Conservation (phyloP, 2,329 filamentous ascomycete species). For the Stagonosporopsis chrysanthemi region DNA sequence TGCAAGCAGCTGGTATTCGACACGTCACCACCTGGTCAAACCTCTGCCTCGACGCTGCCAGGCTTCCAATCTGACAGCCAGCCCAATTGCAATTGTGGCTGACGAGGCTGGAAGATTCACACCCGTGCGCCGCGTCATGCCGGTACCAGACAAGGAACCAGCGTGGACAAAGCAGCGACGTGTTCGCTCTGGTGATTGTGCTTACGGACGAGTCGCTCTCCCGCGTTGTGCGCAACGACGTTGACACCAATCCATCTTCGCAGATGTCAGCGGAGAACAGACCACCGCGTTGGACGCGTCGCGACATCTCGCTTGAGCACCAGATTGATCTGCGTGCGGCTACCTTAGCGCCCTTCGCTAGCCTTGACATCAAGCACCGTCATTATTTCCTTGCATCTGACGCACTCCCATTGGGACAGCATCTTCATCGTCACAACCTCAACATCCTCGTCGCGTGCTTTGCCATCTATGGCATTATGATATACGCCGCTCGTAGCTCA, state of each 20-base stretch:
- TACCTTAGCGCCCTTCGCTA: constrained; percentile 36
- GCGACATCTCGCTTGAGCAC: constrained; percentile 35
- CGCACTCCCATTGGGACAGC: neutral
- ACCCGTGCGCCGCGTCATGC: constrained; percentile 13
- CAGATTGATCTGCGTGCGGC: constrained; percentile 46
- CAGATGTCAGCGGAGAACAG: constrained; percentile 27
- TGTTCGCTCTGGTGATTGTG: neutral
- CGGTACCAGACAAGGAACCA: neutral
- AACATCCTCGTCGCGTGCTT: neutral
- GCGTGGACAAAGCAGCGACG: constrained; percentile 10
- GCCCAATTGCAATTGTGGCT: constrained; percentile 26
- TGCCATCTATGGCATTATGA: neutral
- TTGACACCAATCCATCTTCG: constrained; percentile 6
- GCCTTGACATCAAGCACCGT: constrained; percentile 9
- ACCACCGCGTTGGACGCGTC: constrained; percentile 34
- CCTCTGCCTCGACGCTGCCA: constrained; percentile 15
- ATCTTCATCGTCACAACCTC: neutral
- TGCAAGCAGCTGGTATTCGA: constrained; percentile 6
- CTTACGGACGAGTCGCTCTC: neutral
- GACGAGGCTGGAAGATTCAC: constrained; percentile 26
- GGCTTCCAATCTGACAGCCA: constrained; percentile 32
- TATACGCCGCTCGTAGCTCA: neutral
- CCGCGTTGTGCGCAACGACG: constrained; percentile 9
- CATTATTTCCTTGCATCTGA: constrained; percentile 15
- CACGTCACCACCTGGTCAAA: constrained; percentile 11